Conservation (phyloP, 2,329 filamentous ascomycete species). For the Penicillium sp. region DNA sequence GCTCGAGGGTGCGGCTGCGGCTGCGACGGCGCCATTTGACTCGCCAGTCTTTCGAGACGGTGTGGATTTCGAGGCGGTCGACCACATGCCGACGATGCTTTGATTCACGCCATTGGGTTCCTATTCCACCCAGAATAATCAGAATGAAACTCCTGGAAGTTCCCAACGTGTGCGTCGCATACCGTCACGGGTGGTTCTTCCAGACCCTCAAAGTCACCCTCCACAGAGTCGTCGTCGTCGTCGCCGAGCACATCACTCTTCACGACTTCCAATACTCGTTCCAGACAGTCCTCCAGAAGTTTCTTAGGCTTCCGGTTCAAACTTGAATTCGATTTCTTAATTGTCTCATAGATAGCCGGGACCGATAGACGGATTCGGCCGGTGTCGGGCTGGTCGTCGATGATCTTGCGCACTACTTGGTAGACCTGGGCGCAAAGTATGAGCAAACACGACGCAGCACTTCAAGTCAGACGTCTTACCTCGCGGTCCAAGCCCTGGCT, state of each 20-base stretch:
- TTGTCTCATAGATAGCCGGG: slow-evolving; percentile 68
- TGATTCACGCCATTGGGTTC: slow-evolving; percentile 64
- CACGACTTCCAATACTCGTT: slow-evolving; percentile 72
- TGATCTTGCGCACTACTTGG: slow-evolving; percentile 72
- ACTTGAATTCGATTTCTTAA: slow-evolving; percentile 82
- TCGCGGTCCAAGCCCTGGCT: slow-evolving; percentile 63
- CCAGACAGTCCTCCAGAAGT: slow-evolving; percentile 78
- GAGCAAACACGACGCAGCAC: slow-evolving; percentile 4
- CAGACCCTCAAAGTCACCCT: slow-evolving; percentile 52
- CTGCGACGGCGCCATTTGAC: slow-evolving; percentile 24
- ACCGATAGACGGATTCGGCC: slow-evolving; percentile 55
- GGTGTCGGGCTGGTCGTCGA: slow-evolving; percentile 61
- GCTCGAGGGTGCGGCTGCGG: slow-evolving; percentile 27
- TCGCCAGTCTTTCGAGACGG: slow-evolving; percentile 30
- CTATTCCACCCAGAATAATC: slow-evolving; percentile 28
- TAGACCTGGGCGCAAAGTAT: slow-evolving; percentile 57
- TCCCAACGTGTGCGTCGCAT: slow-evolving; percentile 13
- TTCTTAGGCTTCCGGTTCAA: slow-evolving; percentile 79
- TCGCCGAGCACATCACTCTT: slow-evolving; percentile 61
- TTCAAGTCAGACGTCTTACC: slow-evolving; percentile 34
- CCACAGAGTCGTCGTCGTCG: slow-evolving; percentile 51
- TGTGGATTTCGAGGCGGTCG: slow-evolving; percentile 35
- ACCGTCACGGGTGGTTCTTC: slow-evolving; percentile 38
- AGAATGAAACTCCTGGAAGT: not conserved
- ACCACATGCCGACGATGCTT: slow-evolving; percentile 61